A percentile compares a stretch with the other conserved stretches of the same genome.
phyloP scores from a whole-genome alignment of 2,329 filamentous ascomycete species.

The Penicillium sp. region DNA sequence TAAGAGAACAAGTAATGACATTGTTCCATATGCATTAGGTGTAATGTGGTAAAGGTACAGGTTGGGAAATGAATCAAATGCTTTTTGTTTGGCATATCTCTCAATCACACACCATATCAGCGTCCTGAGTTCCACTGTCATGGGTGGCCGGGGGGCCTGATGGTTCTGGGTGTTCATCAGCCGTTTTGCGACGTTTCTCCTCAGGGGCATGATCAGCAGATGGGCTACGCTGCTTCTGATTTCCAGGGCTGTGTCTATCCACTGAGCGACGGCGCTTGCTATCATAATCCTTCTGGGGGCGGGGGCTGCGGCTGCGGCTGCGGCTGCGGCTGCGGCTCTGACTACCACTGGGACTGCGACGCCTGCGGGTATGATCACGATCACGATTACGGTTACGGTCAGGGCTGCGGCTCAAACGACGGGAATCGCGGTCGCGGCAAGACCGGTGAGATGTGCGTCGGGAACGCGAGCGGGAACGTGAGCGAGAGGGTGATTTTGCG shows the following conservation, averaged over 20 bases:
- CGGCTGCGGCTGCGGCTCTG: conserved; percentile 33
- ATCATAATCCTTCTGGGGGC: conserved; percentile 31
- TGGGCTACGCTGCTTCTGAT: conserved; percentile 41
- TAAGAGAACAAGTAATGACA: neutral
- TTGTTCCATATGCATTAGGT: conserved; percentile 13
- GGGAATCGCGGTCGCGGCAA: conserved; percentile 35
- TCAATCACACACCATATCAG: conserved; percentile 37
- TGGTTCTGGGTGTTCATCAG: conserved; percentile 38
- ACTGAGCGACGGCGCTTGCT: conserved; percentile 46
- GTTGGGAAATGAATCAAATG: conserved; percentile 10
- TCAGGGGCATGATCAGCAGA: conserved; percentile 45
- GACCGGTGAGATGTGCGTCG: conserved; percentile 41
- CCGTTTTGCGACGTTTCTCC: conserved; percentile 44
- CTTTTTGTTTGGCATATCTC: neutral
- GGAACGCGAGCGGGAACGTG: conserved; percentile 42
- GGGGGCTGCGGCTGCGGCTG: conserved; percentile 34
- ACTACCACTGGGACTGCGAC: conserved; percentile 16
- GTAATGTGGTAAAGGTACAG: conserved; percentile 1
- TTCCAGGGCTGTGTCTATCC: conserved; percentile 47
- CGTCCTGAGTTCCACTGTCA: conserved; percentile 25
- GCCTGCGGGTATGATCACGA: conserved; percentile 7
- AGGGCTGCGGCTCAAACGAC: conserved; percentile 31
- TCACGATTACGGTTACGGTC: conserved; percentile 42
- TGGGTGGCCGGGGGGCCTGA: conserved; percentile 10
- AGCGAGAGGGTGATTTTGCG: conserved; percentile 10